Evolutionary conservation across 2,329 filamentous ascomycete genomes (phyloP).

Genomic region (Cladorrhinum sp.): DNA sequence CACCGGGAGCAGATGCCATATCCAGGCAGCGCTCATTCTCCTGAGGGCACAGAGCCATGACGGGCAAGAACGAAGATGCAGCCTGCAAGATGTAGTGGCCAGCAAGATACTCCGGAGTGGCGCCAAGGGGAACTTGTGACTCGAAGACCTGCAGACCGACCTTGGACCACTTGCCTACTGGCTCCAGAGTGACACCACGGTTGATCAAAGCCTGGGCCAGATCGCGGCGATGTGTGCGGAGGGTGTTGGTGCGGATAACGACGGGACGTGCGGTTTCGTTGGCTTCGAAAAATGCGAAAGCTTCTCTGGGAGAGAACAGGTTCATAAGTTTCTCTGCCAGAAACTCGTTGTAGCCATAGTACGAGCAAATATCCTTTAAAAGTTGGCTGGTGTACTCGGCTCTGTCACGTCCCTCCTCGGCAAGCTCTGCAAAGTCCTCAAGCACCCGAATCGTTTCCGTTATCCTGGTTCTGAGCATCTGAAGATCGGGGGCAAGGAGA

Average conservation of each 20-base stretch:
- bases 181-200: constrained; percentile 91
- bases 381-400: constrained; percentile 85
- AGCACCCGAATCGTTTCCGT: constrained; percentile 91
- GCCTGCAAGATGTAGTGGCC: constrained; percentile 98
- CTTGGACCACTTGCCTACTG: constrained; percentile 98
- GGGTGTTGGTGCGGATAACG: constrained; percentile 94
- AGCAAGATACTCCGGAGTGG: constrained; percentile 94
- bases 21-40: constrained; percentile 89
- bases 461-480: constrained; percentile 82
- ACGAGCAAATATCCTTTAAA: constrained; percentile 87
- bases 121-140: constrained; percentile 77
- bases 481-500: constrained; percentile 80
- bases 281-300: constrained; percentile 97
- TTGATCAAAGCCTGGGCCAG: constrained; percentile 93
- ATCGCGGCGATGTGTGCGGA: constrained; percentile 72
- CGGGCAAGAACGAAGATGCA: constrained; percentile 91
- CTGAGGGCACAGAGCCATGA: constrained; percentile 95
- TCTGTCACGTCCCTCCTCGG: constrained; percentile 75
- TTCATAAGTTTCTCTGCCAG: constrained; percentile 95
- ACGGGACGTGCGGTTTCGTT: constrained; percentile 87
- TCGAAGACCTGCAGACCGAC: constrained; percentile 97
- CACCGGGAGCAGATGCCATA: constrained; percentile 91
- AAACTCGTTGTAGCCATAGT: constrained; percentile 94
- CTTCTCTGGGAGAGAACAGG: constrained; percentile 88
- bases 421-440: constrained; percentile 79